These are phyloP conservation scores for Westerdykella ornata DNA, from an alignment of 2,329 filamentous ascomycete genomes.

Conservation along the genomic window DNA sequence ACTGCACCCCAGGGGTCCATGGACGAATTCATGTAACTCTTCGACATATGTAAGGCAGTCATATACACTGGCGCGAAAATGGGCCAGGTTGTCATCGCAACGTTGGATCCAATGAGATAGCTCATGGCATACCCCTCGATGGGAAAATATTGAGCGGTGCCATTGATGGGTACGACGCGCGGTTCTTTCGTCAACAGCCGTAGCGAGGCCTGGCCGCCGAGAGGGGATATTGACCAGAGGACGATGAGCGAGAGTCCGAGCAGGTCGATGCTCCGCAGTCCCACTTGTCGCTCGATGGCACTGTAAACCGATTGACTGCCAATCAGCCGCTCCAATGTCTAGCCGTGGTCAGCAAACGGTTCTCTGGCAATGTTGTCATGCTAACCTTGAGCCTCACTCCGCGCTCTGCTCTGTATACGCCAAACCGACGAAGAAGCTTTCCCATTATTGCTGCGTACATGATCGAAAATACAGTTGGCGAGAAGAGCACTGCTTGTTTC, in stretches of 20 bases:
- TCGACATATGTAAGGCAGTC: slow-evolving; percentile 20
- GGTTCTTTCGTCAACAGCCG: slow-evolving; percentile 16
- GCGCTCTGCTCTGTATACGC: slow-evolving; percentile 22
- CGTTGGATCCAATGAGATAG: slow-evolving; percentile 6
- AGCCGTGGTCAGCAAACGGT: neutral
- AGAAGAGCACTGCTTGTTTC: slow-evolving; percentile 16
- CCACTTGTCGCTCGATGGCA: slow-evolving; percentile 25
- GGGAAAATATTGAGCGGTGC: slow-evolving; percentile 15
- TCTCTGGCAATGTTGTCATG: slow-evolving; percentile 1
- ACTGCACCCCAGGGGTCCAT: slow-evolving; percentile 27
- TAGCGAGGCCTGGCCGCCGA: slow-evolving; percentile 28
- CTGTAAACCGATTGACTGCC: slow-evolving; percentile 27
- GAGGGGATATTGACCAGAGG: slow-evolving; percentile 24
- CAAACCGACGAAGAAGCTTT: slow-evolving; percentile 21
- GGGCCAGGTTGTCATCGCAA: slow-evolving; percentile 6
- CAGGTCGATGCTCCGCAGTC: slow-evolving; percentile 18
- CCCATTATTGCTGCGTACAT: slow-evolving; percentile 29
- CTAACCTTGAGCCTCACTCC: slow-evolving; percentile 19
- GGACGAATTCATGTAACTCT: slow-evolving; percentile 15
- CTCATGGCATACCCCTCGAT: slow-evolving; percentile 9
- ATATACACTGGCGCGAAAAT: slow-evolving; percentile 19
- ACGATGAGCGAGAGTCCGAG: slow-evolving; percentile 20
- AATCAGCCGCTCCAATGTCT: slow-evolving; percentile 19
- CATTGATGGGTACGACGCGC: slow-evolving; percentile 7
- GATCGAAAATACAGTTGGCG: slow-evolving; percentile 25